Conservation (phyloP, 2,329 filamentous ascomycete species). For the Celoporthe dispersa region DNA sequence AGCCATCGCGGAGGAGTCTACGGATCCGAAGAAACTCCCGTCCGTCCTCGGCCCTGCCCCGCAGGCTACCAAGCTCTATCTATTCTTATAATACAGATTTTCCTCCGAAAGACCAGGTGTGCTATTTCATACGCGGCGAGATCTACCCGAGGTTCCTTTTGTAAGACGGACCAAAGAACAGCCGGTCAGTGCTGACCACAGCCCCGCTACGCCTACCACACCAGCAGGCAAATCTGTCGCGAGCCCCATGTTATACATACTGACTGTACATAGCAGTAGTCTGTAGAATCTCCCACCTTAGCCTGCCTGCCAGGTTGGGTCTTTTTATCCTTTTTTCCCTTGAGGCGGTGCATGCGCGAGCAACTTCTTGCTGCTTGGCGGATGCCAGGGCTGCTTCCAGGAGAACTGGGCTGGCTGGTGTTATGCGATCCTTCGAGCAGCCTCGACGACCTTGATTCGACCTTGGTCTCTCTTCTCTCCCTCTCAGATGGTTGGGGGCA, state of each 20-base stretch:
- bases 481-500: neutral
- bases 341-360: neutral
- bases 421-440: neutral
- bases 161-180: slow-evolving; percentile 22
- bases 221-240: neutral
- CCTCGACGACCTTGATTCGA: no score
- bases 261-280: no score
- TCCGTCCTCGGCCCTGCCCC: neutral
- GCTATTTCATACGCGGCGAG: neutral
- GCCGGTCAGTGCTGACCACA: slow-evolving; percentile 3
- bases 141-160: neutral
- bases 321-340: neutral
- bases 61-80: neutral
- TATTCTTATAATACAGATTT: no score
- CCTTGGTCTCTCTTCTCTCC: neutral
- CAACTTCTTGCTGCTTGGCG: neutral
- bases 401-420: neutral
- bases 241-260: neutral
- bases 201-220: neutral
- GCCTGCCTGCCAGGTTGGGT: neutral
- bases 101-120: neutral
- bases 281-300: no score
- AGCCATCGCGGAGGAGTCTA: neutral
- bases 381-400: neutral
- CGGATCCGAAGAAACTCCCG: neutral